phyloP scores from a whole-genome alignment of 2,329 filamentous ascomycete species.

The Sporothrix schenckii region DNA sequence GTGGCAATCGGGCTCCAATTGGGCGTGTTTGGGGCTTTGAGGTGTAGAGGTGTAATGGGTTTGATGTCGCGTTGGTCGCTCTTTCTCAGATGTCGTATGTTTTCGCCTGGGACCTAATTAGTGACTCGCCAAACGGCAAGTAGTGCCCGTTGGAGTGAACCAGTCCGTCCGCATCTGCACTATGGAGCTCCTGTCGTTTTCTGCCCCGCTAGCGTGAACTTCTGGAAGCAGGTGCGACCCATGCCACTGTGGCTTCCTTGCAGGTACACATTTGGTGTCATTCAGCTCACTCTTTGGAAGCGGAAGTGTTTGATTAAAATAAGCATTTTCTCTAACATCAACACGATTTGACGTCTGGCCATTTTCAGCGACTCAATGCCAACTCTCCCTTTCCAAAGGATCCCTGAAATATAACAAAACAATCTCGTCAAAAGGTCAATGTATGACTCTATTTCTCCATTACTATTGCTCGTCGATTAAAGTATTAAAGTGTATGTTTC shows the following conservation, averaged over 20 bases:
- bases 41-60: neutral
- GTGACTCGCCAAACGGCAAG: neutral
- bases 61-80: neutral
- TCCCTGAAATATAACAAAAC: neutral
- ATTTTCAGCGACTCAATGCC: neutral
- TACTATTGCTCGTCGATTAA: neutral
- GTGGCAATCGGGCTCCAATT: neutral
- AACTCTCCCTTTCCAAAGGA: neutral
- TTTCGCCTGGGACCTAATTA: neutral
- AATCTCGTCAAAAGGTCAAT: neutral
- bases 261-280: neutral
- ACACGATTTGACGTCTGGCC: conserved; percentile 6
- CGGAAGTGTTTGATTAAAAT: neutral
- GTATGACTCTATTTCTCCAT: conserved; percentile 1
- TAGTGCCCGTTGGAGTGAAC: neutral
- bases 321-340: neutral
- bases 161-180: neutral
- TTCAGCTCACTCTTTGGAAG: neutral
- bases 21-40: neutral
- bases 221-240: neutral
- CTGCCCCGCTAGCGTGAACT: neutral
- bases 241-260: neutral
- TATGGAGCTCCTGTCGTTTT: neutral
- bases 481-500: neutral
- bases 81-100: neutral